A percentile compares a stretch with the other conserved stretches of the same genome.
Evolutionary conservation across 139 green algal genomes (phyloP).

Genomic region (Volvox reticuliferus): DNA sequence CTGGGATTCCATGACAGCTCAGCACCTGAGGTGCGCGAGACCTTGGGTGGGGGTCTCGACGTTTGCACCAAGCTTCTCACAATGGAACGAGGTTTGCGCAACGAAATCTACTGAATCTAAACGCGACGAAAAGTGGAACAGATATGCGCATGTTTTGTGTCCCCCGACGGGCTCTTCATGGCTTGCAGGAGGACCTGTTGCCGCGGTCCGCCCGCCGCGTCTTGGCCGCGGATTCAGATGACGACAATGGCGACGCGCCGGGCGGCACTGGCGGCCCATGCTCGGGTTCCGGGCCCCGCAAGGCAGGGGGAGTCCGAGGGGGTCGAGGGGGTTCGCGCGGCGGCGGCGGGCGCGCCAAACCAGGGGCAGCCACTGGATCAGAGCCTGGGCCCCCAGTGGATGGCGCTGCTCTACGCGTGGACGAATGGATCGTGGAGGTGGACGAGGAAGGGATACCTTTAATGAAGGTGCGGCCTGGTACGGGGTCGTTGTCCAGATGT

Average conservation of each 20-base stretch:
- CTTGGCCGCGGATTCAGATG: slow-evolving; percentile 19
- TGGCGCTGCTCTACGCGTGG: slow-evolving; percentile 76
- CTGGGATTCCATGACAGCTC: no score
- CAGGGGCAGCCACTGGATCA: background rate
- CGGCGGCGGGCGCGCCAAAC: background rate
- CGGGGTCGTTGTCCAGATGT: no score
- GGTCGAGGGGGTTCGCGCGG: background rate
- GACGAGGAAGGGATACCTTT: slow-evolving; percentile 54
- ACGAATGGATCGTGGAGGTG: slow-evolving; percentile 75
- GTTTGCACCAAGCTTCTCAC: no score
- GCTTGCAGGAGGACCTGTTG: slow-evolving; percentile 43
- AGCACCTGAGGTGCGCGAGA: no score
- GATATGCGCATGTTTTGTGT: no score
- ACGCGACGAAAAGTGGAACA: no score
- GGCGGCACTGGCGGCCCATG: background rate
- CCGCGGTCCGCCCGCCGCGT: slow-evolving; percentile 52
- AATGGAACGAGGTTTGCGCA: no score
- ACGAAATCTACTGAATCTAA: no score
- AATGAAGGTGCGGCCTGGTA: background rate
- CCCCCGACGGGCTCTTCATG: no score
- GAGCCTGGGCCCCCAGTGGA: slow-evolving; percentile 74
- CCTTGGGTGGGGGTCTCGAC: no score
- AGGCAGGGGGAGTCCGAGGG: background rate
- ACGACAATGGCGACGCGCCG: slow-evolving; percentile 14
- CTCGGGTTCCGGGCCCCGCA: background rate